These are phyloP conservation scores for Pseudevernia furfuracea DNA, from an alignment of 495 filamentous ascomycete genomes.

Conservation along the genomic window DNA sequence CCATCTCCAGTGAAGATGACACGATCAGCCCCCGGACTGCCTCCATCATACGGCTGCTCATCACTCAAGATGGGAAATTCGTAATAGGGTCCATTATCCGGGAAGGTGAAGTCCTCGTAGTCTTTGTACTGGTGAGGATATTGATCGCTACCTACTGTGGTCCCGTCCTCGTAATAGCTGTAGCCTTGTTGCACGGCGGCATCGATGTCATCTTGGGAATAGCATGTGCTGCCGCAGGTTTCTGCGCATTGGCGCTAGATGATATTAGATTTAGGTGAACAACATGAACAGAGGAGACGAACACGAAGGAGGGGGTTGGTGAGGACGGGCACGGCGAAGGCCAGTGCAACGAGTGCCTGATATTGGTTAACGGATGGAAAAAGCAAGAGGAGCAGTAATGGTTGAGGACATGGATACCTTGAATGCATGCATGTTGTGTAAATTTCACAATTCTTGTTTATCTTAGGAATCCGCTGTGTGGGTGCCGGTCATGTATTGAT, in stretches of 20 bases:
- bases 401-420: background rate
- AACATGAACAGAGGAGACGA: background rate
- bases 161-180: constrained; percentile 40
- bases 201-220: constrained; percentile 40
- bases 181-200: constrained; percentile 40
- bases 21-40: constrained; percentile 62
- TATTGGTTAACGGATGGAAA: background rate
- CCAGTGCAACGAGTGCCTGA: constrained; percentile 3
- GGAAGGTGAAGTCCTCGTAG: constrained; percentile 66
- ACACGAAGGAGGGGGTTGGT: constrained; percentile 3
- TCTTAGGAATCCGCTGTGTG: background rate
- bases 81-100: constrained; percentile 55
- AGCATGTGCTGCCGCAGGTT: constrained; percentile 42
- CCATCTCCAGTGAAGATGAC: constrained; percentile 55
- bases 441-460: background rate
- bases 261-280: constrained; percentile 18
- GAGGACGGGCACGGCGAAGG: constrained; percentile 7
- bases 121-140: constrained; percentile 71
- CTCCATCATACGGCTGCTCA: constrained; percentile 50
- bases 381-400: background rate
- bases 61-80: constrained; percentile 61
- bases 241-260: constrained; percentile 27
- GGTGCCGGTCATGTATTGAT: background rate
- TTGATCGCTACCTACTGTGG: constrained; percentile 40
- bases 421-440: constrained; percentile 6